Evolutionary conservation across 2,329 filamentous ascomycete species (phyloP).

Genomic region (Penicillium sp.): DNA sequence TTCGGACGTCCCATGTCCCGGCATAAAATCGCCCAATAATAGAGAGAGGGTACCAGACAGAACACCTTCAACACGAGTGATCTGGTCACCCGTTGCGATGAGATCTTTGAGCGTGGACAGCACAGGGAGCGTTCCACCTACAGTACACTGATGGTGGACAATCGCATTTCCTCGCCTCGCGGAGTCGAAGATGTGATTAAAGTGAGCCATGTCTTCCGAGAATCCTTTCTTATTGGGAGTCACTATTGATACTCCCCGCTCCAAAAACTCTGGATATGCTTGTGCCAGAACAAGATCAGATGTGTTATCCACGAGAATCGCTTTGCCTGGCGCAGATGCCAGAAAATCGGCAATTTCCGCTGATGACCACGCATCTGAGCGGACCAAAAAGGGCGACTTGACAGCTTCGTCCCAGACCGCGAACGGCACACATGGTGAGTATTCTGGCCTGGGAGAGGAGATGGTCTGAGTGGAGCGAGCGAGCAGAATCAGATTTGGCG

Average conservation of each 20-base stretch:
- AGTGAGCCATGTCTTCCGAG: conserved; percentile 71
- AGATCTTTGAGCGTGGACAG: conserved; percentile 91
- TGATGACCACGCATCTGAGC: conserved; percentile 49
- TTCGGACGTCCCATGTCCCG: conserved; percentile 54
- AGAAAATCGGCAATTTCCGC: conserved; percentile 71
- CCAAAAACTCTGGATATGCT: conserved; percentile 72
- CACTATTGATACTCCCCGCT: conserved; percentile 78
- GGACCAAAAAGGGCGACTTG: conserved; percentile 55
- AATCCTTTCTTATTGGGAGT: conserved; percentile 99
- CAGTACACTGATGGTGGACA: conserved; percentile 91
- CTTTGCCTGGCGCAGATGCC: conserved; percentile 65
- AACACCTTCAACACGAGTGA: conserved; percentile 90
- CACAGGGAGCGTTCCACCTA: conserved; percentile 87
- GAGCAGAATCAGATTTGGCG: conserved; percentile 73
- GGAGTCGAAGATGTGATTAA: conserved; percentile 77
- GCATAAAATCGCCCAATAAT: conserved; percentile 95
- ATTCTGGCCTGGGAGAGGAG: conserved; percentile 62
- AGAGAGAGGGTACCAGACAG: conserved; percentile 98
- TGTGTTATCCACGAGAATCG: conserved; percentile 89
- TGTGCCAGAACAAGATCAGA: conserved; percentile 79
- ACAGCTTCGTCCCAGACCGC: conserved; percentile 51
- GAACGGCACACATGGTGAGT: conserved; percentile 56
- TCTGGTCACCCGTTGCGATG: conserved; percentile 86
- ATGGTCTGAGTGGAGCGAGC: conserved; percentile 78
- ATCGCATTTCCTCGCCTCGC: conserved; percentile 61